phyloP scores from a whole-genome alignment of 176 grass and related monocot species.

The Paspalum vaginatum region DNA sequence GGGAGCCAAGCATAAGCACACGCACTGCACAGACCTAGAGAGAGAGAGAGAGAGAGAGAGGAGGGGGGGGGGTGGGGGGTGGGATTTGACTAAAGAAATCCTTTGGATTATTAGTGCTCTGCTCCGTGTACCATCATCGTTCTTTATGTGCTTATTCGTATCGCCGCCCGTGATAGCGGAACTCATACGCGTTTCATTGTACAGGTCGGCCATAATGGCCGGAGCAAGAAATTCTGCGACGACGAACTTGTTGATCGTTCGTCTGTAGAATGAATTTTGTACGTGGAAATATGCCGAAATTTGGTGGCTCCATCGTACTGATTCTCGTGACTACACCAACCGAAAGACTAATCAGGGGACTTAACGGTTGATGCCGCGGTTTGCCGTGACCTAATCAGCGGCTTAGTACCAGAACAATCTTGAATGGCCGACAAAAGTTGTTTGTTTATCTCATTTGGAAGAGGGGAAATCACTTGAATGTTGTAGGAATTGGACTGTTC shows the following conservation, averaged over 20 bases:
- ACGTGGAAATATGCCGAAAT: background rate
- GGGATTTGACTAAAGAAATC: slow-evolving; percentile 39
- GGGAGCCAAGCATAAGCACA: slow-evolving; percentile 41
- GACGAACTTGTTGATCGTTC: background rate
- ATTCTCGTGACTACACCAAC: slow-evolving; percentile 16
- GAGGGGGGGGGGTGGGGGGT: background rate
- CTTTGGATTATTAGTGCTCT: slow-evolving; percentile 36
- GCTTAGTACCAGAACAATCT: background rate
- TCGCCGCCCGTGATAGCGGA: slow-evolving; percentile 36
- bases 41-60: background rate
- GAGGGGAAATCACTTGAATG: background rate
- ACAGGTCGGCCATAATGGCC: slow-evolving; percentile 40
- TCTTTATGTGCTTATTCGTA: slow-evolving; percentile 45
- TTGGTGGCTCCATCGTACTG: slow-evolving; percentile 8
- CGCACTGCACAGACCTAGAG: background rate
- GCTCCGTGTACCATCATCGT: slow-evolving; percentile 30
- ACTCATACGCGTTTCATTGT: slow-evolving; percentile 48
- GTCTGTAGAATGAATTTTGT: background rate
- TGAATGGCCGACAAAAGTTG: slow-evolving; percentile 13
- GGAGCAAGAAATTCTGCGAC: background rate
- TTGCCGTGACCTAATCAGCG: background rate
- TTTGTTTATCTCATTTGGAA: background rate
- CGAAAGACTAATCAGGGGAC: background rate
- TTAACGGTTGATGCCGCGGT: slow-evolving; percentile 1
- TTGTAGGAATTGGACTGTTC: background rate